phyloP scores from a whole-genome alignment of 2,329 filamentous ascomycete species.

The Cryoendolithus antarcticus region DNA sequence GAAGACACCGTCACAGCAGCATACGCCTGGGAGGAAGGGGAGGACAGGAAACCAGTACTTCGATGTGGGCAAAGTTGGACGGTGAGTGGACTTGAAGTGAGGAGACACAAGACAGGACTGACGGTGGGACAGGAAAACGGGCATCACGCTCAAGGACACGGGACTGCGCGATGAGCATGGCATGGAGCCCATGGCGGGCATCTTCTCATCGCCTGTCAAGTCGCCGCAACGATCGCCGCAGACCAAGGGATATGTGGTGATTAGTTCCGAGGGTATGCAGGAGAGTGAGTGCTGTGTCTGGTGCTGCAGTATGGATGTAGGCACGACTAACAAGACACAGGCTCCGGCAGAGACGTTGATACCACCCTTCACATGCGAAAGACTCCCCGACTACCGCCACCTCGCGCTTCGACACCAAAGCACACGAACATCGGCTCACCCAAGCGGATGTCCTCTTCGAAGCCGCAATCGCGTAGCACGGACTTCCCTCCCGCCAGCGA shows the following conservation, averaged over 20 bases:
- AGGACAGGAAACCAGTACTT: conserved; percentile 23
- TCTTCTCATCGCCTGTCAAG: conserved; percentile 80
- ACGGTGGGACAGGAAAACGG: conserved; percentile 60
- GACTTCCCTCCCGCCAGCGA: conserved; percentile 1
- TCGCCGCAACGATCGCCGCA: conserved; percentile 20
- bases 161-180: conserved; percentile 82
- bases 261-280: conserved; percentile 42
- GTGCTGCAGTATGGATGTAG: no score
- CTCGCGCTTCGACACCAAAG: conserved; percentile 46
- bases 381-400: conserved; percentile 36
- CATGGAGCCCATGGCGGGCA: conserved; percentile 72
- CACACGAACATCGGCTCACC: conserved; percentile 52
- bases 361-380: conserved; percentile 29
- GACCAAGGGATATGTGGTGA: conserved; percentile 9
- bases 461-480: conserved; percentile 35
- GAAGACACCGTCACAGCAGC: conserved; percentile 9
- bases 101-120: conserved; percentile 4
- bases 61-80: conserved; percentile 23
- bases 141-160: conserved; percentile 64
- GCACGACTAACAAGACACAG: conserved; percentile 17
- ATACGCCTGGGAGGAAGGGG: conserved; percentile 17
- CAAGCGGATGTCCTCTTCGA: conserved; percentile 47
- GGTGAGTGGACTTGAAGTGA: conserved; percentile 11
- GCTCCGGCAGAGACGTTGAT: conserved; percentile 38
- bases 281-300: conserved; percentile 38